Conservation (phyloP, 176 grass and related monocot genomes). For the Oryza punctata region DNA sequence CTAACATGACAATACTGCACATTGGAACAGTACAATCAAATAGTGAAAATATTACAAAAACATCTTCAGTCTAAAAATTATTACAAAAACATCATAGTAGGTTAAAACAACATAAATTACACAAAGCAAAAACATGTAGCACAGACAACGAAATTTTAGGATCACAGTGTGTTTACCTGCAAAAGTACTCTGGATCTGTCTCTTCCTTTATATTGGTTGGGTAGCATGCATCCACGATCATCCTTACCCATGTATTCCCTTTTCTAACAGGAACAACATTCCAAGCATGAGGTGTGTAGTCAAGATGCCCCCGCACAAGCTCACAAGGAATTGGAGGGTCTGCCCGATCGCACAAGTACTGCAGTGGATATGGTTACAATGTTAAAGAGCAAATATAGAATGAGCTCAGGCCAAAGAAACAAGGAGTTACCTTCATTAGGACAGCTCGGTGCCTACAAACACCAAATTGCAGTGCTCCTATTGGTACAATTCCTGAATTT, state of each 20-base stretch:
- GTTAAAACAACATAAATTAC: constrained; percentile 9
- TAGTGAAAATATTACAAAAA: constrained; percentile 1
- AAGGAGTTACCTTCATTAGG: constrained; percentile 80
- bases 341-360: constrained; percentile 93
- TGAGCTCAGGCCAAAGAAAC: constrained; percentile 5
- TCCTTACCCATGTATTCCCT: constrained; percentile 63
- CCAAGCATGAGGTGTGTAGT: constrained; percentile 98
- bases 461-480: constrained; percentile 82
- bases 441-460: constrained; percentile 98
- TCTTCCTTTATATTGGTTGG: constrained; percentile 95
- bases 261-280: constrained; percentile 88
- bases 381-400: constrained; percentile 28
- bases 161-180: constrained; percentile 56
- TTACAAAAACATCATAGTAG: constrained; percentile 6
- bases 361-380: constrained; percentile 34
- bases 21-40: constrained; percentile 15
- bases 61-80: background rate
- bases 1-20: background rate
- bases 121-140: background rate
- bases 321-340: constrained; percentile 97
- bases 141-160: background rate
- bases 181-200: constrained; percentile 91
- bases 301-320: constrained; percentile 93
- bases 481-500: constrained; percentile 91
- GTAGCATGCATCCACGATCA: constrained; percentile 94